Evolutionary conservation across 2,329 filamentous ascomycete species (phyloP).

Genomic region (Calonectria henricotiae): DNA sequence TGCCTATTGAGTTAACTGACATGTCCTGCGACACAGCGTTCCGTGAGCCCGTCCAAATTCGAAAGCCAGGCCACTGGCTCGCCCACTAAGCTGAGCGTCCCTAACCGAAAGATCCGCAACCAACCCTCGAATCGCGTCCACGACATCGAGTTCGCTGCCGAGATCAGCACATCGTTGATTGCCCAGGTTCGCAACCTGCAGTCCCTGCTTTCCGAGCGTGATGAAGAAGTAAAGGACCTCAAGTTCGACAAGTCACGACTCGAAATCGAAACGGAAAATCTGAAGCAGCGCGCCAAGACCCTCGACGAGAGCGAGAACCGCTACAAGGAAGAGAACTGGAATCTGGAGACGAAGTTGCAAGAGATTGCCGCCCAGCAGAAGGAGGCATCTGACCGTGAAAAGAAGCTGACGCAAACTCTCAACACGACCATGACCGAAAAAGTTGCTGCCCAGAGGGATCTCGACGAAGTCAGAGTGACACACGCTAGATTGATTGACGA

Average conservation of each 20-base stretch:
- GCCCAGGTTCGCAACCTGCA: constrained; percentile 95
- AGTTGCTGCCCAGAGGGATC: constrained; percentile 83
- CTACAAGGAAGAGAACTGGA: constrained; percentile 99
- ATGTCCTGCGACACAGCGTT: constrained; percentile 67
- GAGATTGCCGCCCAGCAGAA: constrained; percentile 83
- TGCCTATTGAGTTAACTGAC: constrained; percentile 33
- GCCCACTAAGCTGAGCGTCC: constrained; percentile 90
- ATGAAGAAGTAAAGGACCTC: constrained; percentile 85
- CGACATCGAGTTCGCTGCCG: constrained; percentile 98
- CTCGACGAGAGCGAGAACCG: constrained; percentile 95
- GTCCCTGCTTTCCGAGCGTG: constrained; percentile 86
- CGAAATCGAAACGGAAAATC: constrained; percentile 85
- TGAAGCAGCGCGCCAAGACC: constrained; percentile 84
- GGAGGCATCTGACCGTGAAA: constrained; percentile 86
- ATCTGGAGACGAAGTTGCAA: constrained; percentile 91
- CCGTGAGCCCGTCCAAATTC: constrained; percentile 83
- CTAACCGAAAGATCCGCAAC: constrained; percentile 90
- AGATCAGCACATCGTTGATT: constrained; percentile 95
- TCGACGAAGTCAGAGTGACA: constrained; percentile 89
- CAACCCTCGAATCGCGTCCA: constrained; percentile 91
- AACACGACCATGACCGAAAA: constrained; percentile 83
- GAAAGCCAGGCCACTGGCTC: constrained; percentile 88
- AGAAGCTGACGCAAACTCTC: constrained; percentile 83
- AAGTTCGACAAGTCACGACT: constrained; percentile 84
- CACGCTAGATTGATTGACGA: constrained; percentile 88